A percentile compares a stretch with the other conserved stretches of the same genome.
Conservation (phyloP, 352 stramenopile genomes). For the Pythium oligandrum region DNA sequence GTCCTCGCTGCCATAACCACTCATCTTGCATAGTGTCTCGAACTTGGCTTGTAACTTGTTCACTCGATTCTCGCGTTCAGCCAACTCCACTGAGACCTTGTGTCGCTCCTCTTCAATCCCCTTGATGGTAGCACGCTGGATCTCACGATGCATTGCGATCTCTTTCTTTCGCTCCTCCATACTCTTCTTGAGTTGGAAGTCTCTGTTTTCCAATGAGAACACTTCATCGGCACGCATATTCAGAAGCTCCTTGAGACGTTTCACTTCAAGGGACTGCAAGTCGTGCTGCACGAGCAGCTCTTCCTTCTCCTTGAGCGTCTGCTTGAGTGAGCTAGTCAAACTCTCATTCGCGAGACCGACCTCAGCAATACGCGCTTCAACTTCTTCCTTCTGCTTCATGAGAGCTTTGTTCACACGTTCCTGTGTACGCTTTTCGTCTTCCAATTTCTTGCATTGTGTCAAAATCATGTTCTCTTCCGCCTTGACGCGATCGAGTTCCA, state of each 20-base stretch:
- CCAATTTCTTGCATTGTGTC: constrained; percentile 90
- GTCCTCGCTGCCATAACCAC: constrained; percentile 59
- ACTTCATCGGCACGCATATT: constrained; percentile 89
- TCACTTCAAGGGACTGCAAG: constrained; percentile 92
- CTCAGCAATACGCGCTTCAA: constrained; percentile 81
- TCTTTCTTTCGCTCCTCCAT: constrained; percentile 93
- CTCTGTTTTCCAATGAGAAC: constrained; percentile 91
- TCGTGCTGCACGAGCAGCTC: constrained; percentile 93
- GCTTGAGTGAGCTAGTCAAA: constrained; percentile 80
- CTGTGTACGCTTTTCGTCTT: constrained; percentile 84
- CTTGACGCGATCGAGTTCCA: constrained; percentile 85
- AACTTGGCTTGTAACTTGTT: constrained; percentile 93
- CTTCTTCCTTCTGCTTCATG: constrained; percentile 69
- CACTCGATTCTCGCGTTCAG: constrained; percentile 80
- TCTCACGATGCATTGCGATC: constrained; percentile 83
- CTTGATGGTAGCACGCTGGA: constrained; percentile 87
- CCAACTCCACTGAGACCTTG: constrained; percentile 89
- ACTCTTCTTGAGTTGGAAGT: constrained; percentile 91
- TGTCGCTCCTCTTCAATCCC: constrained; percentile 91
- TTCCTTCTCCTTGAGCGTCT: constrained; percentile 84
- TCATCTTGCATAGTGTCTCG: constrained; percentile 85
- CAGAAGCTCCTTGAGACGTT: constrained; percentile 86
- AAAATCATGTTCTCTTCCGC: constrained; percentile 87
- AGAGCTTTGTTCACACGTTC: constrained; percentile 78
- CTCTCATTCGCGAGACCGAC: constrained; percentile 90